A percentile compares a stretch with the other conserved stretches of the same genome.
Conservation (phyloP, 1,284 basidiomycete genomes). For the Sporisorium exsertum region DNA sequence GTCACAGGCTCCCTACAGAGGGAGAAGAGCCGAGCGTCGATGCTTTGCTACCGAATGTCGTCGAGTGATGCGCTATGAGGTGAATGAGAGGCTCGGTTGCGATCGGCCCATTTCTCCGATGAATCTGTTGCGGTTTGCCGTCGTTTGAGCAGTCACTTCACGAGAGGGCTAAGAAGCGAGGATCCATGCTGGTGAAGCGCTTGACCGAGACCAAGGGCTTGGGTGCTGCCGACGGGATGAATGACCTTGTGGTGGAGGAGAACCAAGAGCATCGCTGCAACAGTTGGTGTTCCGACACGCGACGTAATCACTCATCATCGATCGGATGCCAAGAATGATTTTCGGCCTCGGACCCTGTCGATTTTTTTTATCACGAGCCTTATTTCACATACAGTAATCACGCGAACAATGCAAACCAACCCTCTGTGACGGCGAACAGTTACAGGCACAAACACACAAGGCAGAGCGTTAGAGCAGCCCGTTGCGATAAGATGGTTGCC, state of each 20-base stretch:
- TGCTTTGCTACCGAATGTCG: no score
- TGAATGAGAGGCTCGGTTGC: not conserved
- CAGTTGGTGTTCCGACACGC: not conserved
- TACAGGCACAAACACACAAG: not conserved
- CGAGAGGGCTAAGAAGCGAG: not conserved
- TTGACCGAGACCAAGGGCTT: not conserved
- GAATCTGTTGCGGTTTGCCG: not conserved
- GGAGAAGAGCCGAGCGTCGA: no score
- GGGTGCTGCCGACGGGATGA: not conserved
- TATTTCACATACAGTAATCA: not conserved
- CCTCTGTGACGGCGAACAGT: not conserved
- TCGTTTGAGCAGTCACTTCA: not conserved
- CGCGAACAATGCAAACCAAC: no score
- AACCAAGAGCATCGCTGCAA: not conserved
- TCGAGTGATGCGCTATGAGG: no score
- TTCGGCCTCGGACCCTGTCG: conserved; percentile 1
- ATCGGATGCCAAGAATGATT: not conserved
- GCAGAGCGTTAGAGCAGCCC: not conserved
- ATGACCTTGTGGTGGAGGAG: not conserved
- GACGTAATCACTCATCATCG: not conserved
- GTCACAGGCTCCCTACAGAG: not conserved
- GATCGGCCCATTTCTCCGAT: not conserved
- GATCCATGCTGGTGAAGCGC: not conserved
- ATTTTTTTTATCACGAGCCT: not conserved
- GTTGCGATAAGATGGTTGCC: no score